Evolutionary conservation across 352 stramenopile genomes (phyloP).

Genomic region (Phytophthora hybrid): DNA sequence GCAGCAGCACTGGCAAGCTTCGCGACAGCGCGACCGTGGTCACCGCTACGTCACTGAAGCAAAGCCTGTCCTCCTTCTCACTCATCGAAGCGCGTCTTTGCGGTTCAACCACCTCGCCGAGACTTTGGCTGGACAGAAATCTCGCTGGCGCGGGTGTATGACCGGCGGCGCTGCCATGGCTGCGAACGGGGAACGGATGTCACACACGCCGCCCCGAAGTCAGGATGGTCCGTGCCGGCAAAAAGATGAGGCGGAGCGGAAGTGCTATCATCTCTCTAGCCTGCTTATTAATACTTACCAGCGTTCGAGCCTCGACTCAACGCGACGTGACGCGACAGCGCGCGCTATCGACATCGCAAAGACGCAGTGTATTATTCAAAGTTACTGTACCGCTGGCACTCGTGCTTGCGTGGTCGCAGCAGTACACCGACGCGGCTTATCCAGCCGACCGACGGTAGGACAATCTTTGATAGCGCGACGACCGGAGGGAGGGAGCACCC

Average conservation of each 20-base stretch:
- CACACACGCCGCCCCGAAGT: constrained; percentile 9
- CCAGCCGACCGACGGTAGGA: constrained; percentile 9
- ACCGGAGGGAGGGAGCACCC: constrained; percentile 5
- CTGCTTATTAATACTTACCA: background rate
- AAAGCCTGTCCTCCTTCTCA: constrained; percentile 27
- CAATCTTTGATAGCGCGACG: background rate
- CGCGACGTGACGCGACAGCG: constrained; percentile 17
- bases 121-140: constrained; percentile 8
- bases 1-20: background rate
- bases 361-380: background rate
- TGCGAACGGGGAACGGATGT: background rate
- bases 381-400: background rate
- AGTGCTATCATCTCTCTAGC: too few relatives aligned
- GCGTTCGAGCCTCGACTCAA: background rate
- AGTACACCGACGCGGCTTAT: constrained; percentile 9
- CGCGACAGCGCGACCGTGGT: constrained; percentile 11
- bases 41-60: constrained; percentile 2
- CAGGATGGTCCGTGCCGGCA: constrained; percentile 18
- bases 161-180: background rate
- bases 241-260: constrained; percentile 12
- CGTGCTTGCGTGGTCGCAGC: background rate
- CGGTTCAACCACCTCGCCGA: constrained; percentile 4
- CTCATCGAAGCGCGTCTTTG: constrained; percentile 21
- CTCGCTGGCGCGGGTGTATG: background rate
- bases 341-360: too few relatives aligned